These are phyloP conservation scores for Syncephalastrum sp. DNA, from an alignment of 371 early-diverging fungal genomes.

Conservation along the genomic window DNA sequence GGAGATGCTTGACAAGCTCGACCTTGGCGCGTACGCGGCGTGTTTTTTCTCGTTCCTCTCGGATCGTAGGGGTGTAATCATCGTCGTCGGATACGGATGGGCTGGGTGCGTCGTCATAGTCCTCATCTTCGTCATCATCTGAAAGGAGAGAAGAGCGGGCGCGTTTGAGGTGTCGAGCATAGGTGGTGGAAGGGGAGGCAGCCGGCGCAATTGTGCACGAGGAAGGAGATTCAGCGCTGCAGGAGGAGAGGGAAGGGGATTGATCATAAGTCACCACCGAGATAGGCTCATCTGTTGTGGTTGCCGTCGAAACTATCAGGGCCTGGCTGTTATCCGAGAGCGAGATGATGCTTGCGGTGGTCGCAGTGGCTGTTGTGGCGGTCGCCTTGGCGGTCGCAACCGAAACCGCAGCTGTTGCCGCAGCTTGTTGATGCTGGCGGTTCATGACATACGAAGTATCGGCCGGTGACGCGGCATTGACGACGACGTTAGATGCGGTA, in stretches of 20 bases:
- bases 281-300: slow-evolving; percentile 6
- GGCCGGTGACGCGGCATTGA: no score
- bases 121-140: slow-evolving; percentile 6
- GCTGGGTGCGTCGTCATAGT: background rate
- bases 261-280: no score
- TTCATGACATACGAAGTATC: slow-evolving; percentile 2
- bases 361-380: slow-evolving; percentile 14
- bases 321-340: slow-evolving; percentile 15
- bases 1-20: slow-evolving; percentile 13
- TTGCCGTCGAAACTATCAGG: slow-evolving; percentile 18
- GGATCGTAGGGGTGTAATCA: slow-evolving; percentile 1
- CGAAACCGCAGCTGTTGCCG: slow-evolving; percentile 13
- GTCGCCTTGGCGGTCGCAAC: slow-evolving; percentile 15
- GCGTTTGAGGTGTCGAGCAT: no score
- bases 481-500: no score
- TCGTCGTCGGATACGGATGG: slow-evolving; percentile 1
- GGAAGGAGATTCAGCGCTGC: no score
- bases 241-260: no score
- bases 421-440: slow-evolving; percentile 16
- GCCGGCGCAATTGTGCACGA: no score
- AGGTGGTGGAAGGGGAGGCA: no score
- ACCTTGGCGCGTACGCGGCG: slow-evolving; percentile 13
- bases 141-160: no score
- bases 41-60: slow-evolving; percentile 15
- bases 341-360: slow-evolving; percentile 14